Conservation (phyloP, 2,329 filamentous ascomycete genomes). For the Biscogniauxia mediterranea region DNA sequence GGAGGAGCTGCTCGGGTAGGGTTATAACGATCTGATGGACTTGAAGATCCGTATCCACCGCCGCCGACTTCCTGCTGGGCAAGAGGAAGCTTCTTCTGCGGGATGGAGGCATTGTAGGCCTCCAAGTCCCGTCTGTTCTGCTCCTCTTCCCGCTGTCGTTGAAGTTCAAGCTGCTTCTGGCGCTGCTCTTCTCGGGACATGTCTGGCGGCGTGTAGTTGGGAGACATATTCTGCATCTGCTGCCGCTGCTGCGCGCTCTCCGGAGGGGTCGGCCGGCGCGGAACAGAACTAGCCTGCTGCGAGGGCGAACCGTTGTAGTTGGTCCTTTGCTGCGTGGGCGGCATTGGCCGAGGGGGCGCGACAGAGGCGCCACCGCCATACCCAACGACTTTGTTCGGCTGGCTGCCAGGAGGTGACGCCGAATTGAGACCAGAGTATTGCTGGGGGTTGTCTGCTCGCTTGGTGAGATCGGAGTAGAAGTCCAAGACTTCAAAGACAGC, state of each 20-base stretch:
- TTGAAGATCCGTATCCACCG: conserved; percentile 50
- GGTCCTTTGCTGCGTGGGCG: conserved; percentile 48
- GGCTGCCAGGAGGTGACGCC: conserved; percentile 57
- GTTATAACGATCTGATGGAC: conserved; percentile 70
- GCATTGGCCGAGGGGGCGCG: conserved; percentile 67
- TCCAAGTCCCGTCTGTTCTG: conserved; percentile 74
- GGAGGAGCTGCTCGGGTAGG: conserved; percentile 82
- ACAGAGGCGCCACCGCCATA: conserved; percentile 58
- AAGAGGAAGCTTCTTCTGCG: conserved; percentile 74
- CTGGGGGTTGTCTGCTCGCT: conserved; percentile 68
- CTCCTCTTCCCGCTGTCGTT: conserved; percentile 60
- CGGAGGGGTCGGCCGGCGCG: conserved; percentile 44
- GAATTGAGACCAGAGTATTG: conserved; percentile 68
- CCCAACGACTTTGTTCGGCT: conserved; percentile 62
- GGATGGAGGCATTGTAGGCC: conserved; percentile 85
- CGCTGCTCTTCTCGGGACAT: conserved; percentile 55
- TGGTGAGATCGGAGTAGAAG: conserved; percentile 82
- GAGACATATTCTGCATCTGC: conserved; percentile 57
- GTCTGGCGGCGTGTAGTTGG: conserved; percentile 53
- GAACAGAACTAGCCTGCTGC: conserved; percentile 36
- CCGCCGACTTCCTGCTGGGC: conserved; percentile 86
- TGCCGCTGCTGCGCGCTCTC: conserved; percentile 51
- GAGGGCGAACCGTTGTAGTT: conserved; percentile 39
- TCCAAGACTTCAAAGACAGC: conserved; percentile 78
- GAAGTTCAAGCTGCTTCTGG: conserved; percentile 61